phyloP scores from a whole-genome alignment of 2,329 filamentous ascomycete species.

The Zalaria sp. region DNA sequence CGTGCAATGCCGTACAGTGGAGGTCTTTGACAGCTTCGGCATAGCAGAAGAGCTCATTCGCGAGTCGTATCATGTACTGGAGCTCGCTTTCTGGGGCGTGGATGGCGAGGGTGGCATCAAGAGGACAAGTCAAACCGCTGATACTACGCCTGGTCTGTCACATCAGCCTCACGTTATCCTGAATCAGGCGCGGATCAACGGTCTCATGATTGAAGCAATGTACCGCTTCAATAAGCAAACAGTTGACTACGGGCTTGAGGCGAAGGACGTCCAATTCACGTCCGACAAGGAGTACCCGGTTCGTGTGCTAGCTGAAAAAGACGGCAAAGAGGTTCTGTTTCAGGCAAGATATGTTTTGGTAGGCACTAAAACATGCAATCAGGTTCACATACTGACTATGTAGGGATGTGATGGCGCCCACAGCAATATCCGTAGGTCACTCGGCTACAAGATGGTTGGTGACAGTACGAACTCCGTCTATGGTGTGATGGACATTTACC shows the following conservation, averaged over 20 bases:
- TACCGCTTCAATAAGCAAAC: constrained; percentile 6
- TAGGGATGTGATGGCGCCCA: constrained; percentile 19
- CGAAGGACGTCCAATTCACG: constrained; percentile 12
- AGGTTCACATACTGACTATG: background rate
- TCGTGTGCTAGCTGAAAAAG: constrained; percentile 2
- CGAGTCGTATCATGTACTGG: constrained; percentile 53
- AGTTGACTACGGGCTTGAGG: background rate
- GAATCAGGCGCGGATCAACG: constrained; percentile 57
- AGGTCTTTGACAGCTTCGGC: constrained; percentile 59
- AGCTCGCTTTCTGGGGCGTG: constrained; percentile 48
- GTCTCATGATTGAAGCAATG: constrained; percentile 22
- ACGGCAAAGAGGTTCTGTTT: constrained; percentile 6
- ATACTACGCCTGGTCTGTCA: constrained; percentile 49
- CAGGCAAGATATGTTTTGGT: constrained; percentile 12
- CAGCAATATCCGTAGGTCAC: constrained; percentile 14
- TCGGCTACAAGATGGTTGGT: constrained; percentile 20
- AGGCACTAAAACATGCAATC: constrained; percentile 5
- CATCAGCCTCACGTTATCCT: constrained; percentile 51
- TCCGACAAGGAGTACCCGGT: constrained; percentile 20
- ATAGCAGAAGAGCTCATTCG: constrained; percentile 50
- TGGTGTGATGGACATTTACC: constrained; percentile 20
- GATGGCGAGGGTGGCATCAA: constrained; percentile 40
- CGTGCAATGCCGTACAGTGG: constrained; percentile 51
- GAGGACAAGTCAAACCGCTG: constrained; percentile 45
- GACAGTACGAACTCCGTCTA: constrained; percentile 20